Base-by-base conservation (phyloP, 1,139 yeast genomes). In the Nadsonia commutata region DNA sequence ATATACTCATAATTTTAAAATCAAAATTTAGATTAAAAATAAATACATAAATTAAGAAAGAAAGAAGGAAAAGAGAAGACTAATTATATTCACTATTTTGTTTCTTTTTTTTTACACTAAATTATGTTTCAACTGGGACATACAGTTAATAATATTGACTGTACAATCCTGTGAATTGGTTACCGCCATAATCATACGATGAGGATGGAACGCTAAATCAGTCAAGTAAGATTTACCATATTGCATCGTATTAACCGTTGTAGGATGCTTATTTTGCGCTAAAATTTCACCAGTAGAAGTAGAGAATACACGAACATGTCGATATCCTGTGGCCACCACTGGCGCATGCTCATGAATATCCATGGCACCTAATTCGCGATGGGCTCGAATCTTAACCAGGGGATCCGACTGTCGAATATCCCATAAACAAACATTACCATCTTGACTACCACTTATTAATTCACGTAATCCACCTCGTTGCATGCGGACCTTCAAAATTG, bases 311-410 rank as follows among this genome's bases (percentile, higher is more conserved):
- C 83, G 80, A n/a, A 86, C 78, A 38, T 74, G 70, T 49, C 79
- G 80, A 3, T 93, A 79, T 0, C 95, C 97, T 1, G 94, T 80
- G 9, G 86, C 85, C 50, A 88, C 74, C 1, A 88, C 71, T 0
- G 98, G 97, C 0, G 98, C 98, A 62, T 90, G 98, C 55, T 90
- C 98, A 62, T 90, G 98, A 2, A 84, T 75, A 53, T 83, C 84
- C 46, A 85, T 69, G 27, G 84, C 72, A 16, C 94, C 72, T 71
- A 86, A 73, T 7, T 78, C 76, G 19, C 77, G 80, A 46, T 75
- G 74, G 2, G 80, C 74, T 23, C 66, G 67, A 61, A 76, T 85
- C 1, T 77, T 65, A 19, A 72, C 64, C 2, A 90, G 83, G 0
- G 96, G 90, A 11, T 77, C 77, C 46, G 76, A 72, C 38, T 66